Base-by-base conservation (phyloP, 1,284 basidiomycete species). In the Neolentinus lepideus region DNA sequence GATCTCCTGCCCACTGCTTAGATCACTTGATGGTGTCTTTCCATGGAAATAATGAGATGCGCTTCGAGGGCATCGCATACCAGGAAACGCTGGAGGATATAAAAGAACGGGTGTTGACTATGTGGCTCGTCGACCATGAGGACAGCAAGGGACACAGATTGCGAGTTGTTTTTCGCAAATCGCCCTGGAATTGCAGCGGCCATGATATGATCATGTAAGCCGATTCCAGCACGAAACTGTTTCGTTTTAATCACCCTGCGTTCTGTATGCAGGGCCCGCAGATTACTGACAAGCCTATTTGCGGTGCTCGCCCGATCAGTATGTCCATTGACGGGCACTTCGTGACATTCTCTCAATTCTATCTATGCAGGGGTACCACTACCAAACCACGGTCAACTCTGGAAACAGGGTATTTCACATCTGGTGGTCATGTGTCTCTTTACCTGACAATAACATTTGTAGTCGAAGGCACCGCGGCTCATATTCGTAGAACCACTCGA, bases 301-400 rank as follows among this genome's bases (percentile, higher is more conserved):
- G 58, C 65, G 24, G 66, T 71, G n/a, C 67, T 80, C 27, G 70
- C 69, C 10, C 63, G 66, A 45, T 67, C 70, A 58, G 76, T 76
- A 60, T 45, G 67, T 67, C 55, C 27, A 22, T 31, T 54, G 29
- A 54, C 22, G 25, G 21, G 26, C 19, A 27, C 51, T 24, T 48
- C 8, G 45, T 58, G 36, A 52, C 14, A 55, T 52, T 36, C 35
- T 43, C 57, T 53, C 35, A 54, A 16, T 19, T 31, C 35, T 31
- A 14, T 25, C 19, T 2, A 6, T 45, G 10, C 54, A 79, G 76
- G 77, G 78, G 6, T 80, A 75, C 59, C 64, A 69, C 31, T 88
- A 85, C 59, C 71, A 80, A 56, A 79, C 86, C 14, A 77, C 81
- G n/a, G 74, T 85, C 27, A 81, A 81, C 57, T 74, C 77, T 4